phyloP scores from a whole-genome alignment of 805 yeast species.

The Kodamaea jinghongensis region DNA sequence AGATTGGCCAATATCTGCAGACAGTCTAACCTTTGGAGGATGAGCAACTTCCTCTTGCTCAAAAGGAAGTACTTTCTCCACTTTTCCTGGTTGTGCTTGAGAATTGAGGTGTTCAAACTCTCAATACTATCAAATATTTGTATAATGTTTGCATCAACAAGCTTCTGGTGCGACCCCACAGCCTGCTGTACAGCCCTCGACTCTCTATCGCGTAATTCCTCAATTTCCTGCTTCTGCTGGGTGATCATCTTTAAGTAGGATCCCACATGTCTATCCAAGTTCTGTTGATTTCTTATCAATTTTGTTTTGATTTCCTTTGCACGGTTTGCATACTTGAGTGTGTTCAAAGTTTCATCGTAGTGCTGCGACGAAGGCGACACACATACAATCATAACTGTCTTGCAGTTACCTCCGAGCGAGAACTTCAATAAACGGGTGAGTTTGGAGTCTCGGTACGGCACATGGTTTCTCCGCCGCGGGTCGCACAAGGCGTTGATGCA shows the following conservation, averaged over 20 bases:
- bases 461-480: conserved; percentile 61
- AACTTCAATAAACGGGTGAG: conserved; percentile 82
- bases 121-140: conserved; percentile 43
- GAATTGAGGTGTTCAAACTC: conserved; percentile 39
- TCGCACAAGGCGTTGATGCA: conserved; percentile 92
- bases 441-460: conserved; percentile 90
- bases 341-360: conserved; percentile 90
- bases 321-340: conserved; percentile 85
- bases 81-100: conserved; percentile 43
- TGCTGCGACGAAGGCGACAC: conserved; percentile 83
- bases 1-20: conserved; percentile 7
- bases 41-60: conserved; percentile 46
- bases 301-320: conserved; percentile 90
- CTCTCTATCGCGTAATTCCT: conserved; percentile 60
- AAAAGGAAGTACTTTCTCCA: conserved; percentile 42
- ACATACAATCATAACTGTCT: conserved; percentile 95
- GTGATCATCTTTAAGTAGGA: conserved; percentile 81
- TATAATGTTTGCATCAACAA: conserved; percentile 17
- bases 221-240: conserved; percentile 74
- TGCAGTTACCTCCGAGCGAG: conserved; percentile 91
- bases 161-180: not conserved
- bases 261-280: conserved; percentile 78
- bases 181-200: conserved; percentile 31
- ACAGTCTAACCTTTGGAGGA: conserved; percentile 44
- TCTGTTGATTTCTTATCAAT: conserved; percentile 67